phyloP scores from a whole-genome alignment of 345 rosid genomes.

The Rhodamnia argentea region DNA sequence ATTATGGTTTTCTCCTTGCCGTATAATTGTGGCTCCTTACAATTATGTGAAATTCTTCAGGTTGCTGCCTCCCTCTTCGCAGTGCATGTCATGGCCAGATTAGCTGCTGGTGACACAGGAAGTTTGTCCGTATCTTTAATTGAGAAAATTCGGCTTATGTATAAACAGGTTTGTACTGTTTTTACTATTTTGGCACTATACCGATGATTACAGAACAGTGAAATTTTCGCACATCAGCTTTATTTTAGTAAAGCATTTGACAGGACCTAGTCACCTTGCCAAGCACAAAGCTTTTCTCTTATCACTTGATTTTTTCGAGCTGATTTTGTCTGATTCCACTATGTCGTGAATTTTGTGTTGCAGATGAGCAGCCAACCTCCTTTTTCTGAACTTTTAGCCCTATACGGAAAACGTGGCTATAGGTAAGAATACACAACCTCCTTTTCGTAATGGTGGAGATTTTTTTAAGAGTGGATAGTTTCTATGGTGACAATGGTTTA shows the following conservation, averaged over 20 bases:
- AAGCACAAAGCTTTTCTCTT: not conserved
- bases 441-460: not conserved
- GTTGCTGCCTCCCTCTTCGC: constrained; percentile 54
- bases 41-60: constrained; percentile 29
- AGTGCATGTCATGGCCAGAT: constrained; percentile 60
- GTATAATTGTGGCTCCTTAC: not conserved
- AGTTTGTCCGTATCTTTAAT: constrained; percentile 53
- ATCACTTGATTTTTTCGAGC: not conserved
- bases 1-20: not conserved
- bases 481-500: not conserved
- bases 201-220: not conserved
- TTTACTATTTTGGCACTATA: not conserved
- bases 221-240: not conserved
- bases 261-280: not conserved
- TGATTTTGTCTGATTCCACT: not conserved
- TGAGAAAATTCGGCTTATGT: constrained; percentile 39
- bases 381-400: constrained; percentile 61
- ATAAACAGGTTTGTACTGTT: constrained; percentile 35
- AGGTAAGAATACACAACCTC: constrained; percentile 29
- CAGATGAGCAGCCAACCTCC: constrained; percentile 71
- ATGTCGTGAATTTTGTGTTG: constrained; percentile 7
- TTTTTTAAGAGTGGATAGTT: not conserved
- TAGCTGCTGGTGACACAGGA: constrained; percentile 51
- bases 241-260: not conserved
- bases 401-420: constrained; percentile 59